phyloP scores from a whole-genome alignment of 139 green algal genomes.

The Tetratostichococcus sp. region DNA sequence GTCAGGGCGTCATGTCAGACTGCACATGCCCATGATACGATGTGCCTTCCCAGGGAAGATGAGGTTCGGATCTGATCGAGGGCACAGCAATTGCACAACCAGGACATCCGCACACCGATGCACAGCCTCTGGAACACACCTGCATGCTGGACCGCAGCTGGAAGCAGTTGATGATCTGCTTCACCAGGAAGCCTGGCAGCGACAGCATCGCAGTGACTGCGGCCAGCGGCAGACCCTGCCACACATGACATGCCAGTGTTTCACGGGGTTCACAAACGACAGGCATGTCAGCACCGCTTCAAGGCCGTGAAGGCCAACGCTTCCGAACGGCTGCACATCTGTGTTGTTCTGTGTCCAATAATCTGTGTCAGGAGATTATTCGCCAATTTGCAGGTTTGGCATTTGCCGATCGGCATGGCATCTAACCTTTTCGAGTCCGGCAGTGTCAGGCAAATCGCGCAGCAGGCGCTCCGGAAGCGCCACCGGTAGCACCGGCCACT shows the following conservation, averaged over 20 bases:
- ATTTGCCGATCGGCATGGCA: background rate
- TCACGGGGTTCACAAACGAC: no score
- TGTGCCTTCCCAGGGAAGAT: no score
- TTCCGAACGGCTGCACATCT: background rate
- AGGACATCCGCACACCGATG: no score
- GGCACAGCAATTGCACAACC: no score
- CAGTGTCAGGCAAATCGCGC: background rate
- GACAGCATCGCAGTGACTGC: slow-evolving; percentile 32
- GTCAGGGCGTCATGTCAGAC: no score
- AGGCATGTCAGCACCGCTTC: no score
- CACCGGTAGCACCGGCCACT: slow-evolving; percentile 5
- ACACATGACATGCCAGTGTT: background rate
- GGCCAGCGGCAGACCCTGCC: slow-evolving; percentile 15
- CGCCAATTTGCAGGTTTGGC: background rate
- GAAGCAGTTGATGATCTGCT: slow-evolving; percentile 76
- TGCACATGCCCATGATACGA: background rate
- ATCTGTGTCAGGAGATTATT: no score
- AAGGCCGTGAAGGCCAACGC: background rate
- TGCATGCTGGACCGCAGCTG: slow-evolving; percentile 54
- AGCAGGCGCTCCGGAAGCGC: slow-evolving; percentile 10
- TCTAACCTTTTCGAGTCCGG: background rate
- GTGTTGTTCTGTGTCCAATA: background rate
- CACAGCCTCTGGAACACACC: no score
- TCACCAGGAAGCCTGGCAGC: slow-evolving; percentile 56
- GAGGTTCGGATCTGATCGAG: no score